Evolutionary conservation across 163 green algal genomes (phyloP).

Genomic region (Prototheca stagnorum): DNA sequence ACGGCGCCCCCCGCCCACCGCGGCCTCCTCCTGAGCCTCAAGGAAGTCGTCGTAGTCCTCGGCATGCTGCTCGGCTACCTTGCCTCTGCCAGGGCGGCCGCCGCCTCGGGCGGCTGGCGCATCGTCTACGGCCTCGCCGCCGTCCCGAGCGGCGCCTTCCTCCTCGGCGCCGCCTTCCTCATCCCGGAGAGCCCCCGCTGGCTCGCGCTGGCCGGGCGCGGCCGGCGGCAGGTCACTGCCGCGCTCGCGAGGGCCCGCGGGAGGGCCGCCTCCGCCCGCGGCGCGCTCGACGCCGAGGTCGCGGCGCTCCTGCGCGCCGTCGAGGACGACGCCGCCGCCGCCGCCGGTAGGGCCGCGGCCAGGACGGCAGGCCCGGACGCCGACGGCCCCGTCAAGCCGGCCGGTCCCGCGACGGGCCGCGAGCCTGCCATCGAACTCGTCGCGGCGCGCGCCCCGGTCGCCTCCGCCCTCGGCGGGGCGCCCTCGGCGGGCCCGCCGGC

Average conservation of each 20-base stretch:
- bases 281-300: slow-evolving; percentile 23
- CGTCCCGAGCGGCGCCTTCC: slow-evolving; percentile 32
- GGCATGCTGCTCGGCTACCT: slow-evolving; percentile 76
- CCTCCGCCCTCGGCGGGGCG: too few species aligned
- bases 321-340: background rate
- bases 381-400: too few species aligned
- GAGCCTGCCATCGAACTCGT: too few species aligned
- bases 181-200: slow-evolving; percentile 75
- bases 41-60: slow-evolving; percentile 62
- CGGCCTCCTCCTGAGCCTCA: slow-evolving; percentile 66
- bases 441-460: too few species aligned
- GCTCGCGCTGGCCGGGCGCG: slow-evolving; percentile 43
- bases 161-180: slow-evolving; percentile 17
- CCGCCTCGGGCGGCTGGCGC: slow-evolving; percentile 54
- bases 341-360: too few species aligned
- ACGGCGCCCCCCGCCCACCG: slow-evolving; percentile 39
- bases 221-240: slow-evolving; percentile 8
- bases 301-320: slow-evolving; percentile 8
- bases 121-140: slow-evolving; percentile 47
- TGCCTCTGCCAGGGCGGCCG: slow-evolving; percentile 31
- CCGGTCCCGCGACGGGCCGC: too few species aligned
- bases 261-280: background rate
- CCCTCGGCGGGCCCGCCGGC: too few species aligned
- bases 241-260: slow-evolving; percentile 29
- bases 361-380: too few species aligned